A percentile compares a stretch with the other conserved stretches of the same genome.
Conservation (phyloP, 306 rosid species). For the Hippophae tibetana region DNA sequence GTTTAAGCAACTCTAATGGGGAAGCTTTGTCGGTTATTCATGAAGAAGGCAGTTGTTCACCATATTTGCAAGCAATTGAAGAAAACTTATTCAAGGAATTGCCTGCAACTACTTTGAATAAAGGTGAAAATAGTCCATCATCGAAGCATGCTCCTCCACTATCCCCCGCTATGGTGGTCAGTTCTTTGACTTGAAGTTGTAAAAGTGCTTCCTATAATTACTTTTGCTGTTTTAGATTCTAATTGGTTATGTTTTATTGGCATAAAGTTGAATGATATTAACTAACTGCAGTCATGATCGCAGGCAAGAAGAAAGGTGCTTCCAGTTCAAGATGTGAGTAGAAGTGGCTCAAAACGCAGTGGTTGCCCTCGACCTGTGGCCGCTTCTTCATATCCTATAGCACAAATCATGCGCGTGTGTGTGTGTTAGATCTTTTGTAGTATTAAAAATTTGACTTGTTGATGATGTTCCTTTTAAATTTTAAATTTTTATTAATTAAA, state of each 20-base stretch:
- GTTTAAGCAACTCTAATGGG: conserved; percentile 23
- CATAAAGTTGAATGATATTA: background rate
- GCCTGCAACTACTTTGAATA: conserved; percentile 19
- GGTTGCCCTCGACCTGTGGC: conserved; percentile 53
- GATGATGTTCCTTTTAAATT: background rate
- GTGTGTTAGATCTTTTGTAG: background rate
- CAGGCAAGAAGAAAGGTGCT: conserved; percentile 64
- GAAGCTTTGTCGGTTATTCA: conserved; percentile 33
- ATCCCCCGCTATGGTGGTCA: conserved; percentile 35
- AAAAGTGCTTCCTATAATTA: background rate
- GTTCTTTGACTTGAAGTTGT: conserved; percentile 18
- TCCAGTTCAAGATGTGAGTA: conserved; percentile 37
- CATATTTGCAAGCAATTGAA: conserved; percentile 29
- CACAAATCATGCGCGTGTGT: no score
- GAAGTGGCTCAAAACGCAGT: conserved; percentile 52
- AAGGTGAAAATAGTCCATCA: conserved; percentile 24
- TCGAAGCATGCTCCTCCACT: conserved; percentile 31
- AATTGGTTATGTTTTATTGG: conserved; percentile 1
- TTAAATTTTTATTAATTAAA: conserved; percentile 13
- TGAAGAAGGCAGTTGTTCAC: conserved; percentile 45
- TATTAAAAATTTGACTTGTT: background rate
- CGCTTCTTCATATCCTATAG: conserved; percentile 77
- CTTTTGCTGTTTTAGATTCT: conserved; percentile 1
- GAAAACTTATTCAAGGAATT: conserved; percentile 40
- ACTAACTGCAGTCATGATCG: conserved; percentile 3